Conservation (phyloP, 148 eudicot species). For the Chenopodium formosanum region DNA sequence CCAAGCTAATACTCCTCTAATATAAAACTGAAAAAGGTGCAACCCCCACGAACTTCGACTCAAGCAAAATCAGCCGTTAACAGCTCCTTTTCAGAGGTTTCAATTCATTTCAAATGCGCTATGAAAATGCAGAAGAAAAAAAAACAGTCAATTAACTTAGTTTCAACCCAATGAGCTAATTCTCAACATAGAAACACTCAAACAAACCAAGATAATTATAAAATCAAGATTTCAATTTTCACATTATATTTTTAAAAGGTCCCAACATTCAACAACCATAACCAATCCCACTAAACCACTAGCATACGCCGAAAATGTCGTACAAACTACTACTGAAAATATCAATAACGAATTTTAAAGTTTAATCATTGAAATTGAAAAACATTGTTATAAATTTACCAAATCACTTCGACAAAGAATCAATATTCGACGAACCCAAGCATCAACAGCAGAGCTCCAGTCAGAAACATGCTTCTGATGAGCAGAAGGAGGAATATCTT, state of each 20-base stretch:
- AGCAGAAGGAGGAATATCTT: slow-evolving; percentile 21
- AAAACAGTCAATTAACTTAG: background rate
- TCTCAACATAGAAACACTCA: background rate
- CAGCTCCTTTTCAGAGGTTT: background rate
- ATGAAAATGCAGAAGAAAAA: background rate
- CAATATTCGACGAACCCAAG: slow-evolving; percentile 63
- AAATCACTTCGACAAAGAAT: slow-evolving; percentile 45
- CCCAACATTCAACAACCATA: too few species aligned
- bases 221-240: too few species aligned
- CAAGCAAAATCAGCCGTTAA: background rate
- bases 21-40: background rate
- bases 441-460: slow-evolving; percentile 65
- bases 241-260: too few species aligned
- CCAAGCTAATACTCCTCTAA: background rate
- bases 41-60: background rate
- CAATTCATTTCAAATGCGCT: background rate
- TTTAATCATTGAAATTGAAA: background rate
- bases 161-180: background rate
- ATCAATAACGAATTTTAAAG: background rate
- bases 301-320: too few species aligned
- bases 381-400: slow-evolving; percentile 33
- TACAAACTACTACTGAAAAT: too few species aligned
- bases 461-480: slow-evolving; percentile 36
- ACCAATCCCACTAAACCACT: too few species aligned
- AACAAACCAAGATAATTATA: too few species aligned